phyloP scores from a whole-genome alignment of 768 basidiomycete species.

The Mrakia blollopis region DNA sequence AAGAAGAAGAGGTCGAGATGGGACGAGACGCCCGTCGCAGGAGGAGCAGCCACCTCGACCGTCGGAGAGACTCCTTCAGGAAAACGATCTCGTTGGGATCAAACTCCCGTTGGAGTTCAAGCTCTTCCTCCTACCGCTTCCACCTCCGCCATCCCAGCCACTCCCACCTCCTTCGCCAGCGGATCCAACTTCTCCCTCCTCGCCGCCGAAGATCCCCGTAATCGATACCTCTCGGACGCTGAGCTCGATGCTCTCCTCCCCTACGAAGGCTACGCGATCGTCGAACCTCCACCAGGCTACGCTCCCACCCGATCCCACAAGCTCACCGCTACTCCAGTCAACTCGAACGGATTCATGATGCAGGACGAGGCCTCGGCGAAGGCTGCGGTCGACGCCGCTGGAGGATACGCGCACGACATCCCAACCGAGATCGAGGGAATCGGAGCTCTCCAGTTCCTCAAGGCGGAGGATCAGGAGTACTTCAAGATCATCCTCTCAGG shows the following conservation, averaged over 20 bases:
- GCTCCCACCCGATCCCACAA: constrained; percentile 65
- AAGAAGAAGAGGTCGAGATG: constrained; percentile 93
- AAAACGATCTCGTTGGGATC: constrained; percentile 95
- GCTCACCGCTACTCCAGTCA: constrained; percentile 52
- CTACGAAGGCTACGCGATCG: constrained; percentile 74
- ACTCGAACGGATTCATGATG: constrained; percentile 82
- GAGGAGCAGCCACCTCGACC: constrained; percentile 44
- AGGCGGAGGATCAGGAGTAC: constrained; percentile 95
- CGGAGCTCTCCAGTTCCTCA: constrained; percentile 95
- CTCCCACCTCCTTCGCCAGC: constrained; percentile 26
- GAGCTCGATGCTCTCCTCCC: constrained; percentile 91
- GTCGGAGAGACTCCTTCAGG: constrained; percentile 57
- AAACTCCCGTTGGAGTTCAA: constrained; percentile 67
- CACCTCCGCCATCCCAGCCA: constrained; percentile 51
- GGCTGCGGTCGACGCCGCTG: constrained; percentile 78
- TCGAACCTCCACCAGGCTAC: constrained; percentile 91
- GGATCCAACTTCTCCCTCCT: constrained; percentile 27
- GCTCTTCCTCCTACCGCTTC: constrained; percentile 58
- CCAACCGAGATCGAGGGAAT: constrained; percentile 98
- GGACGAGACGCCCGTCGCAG: constrained; percentile 85
- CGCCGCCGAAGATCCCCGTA: constrained; percentile 75
- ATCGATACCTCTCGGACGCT: constrained; percentile 91
- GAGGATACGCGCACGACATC: constrained; percentile 69
- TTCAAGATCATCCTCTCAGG: constrained; percentile 73
- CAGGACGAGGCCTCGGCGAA: constrained; percentile 84